phyloP scores from a whole-genome alignment of 2,329 filamentous ascomycete species.

The Didymella pomorum region DNA sequence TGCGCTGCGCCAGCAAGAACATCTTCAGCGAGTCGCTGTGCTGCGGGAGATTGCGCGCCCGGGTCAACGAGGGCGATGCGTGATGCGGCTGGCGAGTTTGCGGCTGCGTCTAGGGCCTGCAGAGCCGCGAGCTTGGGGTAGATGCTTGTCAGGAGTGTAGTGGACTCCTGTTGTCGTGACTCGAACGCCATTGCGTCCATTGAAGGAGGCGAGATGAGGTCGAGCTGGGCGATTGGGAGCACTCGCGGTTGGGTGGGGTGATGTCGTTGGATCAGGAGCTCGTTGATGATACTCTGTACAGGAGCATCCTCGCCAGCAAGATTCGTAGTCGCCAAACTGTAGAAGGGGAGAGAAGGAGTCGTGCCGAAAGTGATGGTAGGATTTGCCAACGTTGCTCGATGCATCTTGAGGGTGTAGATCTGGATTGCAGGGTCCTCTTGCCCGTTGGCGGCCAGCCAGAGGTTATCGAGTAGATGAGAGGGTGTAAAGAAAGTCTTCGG shows the following conservation, averaged over 20 bases:
- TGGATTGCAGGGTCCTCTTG: slow-evolving; percentile 59
- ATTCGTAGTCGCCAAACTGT: slow-evolving; percentile 69
- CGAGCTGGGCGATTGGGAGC: slow-evolving; percentile 52
- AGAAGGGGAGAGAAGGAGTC: slow-evolving; percentile 73
- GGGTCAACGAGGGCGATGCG: slow-evolving; percentile 73
- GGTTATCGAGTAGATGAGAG: slow-evolving; percentile 68
- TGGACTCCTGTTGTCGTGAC: slow-evolving; percentile 42
- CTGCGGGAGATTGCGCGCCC: slow-evolving; percentile 67
- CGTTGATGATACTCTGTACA: slow-evolving; percentile 58
- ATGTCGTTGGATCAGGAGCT: slow-evolving; percentile 51
- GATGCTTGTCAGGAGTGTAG: slow-evolving; percentile 51
- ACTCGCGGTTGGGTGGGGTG: slow-evolving; percentile 50
- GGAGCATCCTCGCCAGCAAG: slow-evolving; percentile 55
- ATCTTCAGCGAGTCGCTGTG: slow-evolving; percentile 67
- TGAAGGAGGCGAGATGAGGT: slow-evolving; percentile 50
- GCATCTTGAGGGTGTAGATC: slow-evolving; percentile 52
- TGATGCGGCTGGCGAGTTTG: slow-evolving; percentile 55
- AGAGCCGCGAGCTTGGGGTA: slow-evolving; percentile 59
- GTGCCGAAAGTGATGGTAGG: slow-evolving; percentile 68
- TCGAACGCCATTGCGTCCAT: slow-evolving; percentile 38
- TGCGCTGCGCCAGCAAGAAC: slow-evolving; percentile 69
- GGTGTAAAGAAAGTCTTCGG: slow-evolving; percentile 54
- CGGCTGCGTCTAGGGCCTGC: slow-evolving; percentile 55
- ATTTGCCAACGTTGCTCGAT: slow-evolving; percentile 55
- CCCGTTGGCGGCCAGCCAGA: slow-evolving; percentile 75